A percentile compares a stretch with the other conserved stretches of the same genome.
These are phyloP conservation scores for Nitzschia sp. DNA, from an alignment of 108 stramenopile genomes.

Conservation along the genomic window DNA sequence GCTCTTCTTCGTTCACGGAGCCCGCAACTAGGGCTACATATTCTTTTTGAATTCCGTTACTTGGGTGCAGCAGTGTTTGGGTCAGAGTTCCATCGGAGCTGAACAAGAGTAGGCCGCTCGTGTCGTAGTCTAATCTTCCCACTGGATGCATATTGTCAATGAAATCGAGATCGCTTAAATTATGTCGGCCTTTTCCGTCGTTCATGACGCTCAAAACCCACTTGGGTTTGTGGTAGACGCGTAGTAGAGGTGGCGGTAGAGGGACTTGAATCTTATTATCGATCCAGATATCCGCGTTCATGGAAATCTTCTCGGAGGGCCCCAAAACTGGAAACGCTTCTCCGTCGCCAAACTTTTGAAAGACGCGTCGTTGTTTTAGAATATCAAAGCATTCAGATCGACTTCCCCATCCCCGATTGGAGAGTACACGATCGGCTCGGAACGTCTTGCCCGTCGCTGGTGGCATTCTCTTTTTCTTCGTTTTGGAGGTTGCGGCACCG, in stretches of 20 bases:
- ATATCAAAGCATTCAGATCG: conserved; percentile 71
- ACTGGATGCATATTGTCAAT: conserved; percentile 76
- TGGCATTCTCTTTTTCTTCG: neutral
- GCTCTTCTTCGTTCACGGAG: conserved; percentile 42
- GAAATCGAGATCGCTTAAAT: conserved; percentile 32
- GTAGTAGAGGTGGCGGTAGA: conserved; percentile 55
- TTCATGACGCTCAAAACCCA: conserved; percentile 78
- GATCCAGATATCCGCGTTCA: conserved; percentile 56
- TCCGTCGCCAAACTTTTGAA: conserved; percentile 26
- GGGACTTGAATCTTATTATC: conserved; percentile 64
- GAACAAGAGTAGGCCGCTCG: conserved; percentile 79
- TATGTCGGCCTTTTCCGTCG: conserved; percentile 55
- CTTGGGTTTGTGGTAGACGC: conserved; percentile 85
- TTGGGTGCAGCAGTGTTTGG: conserved; percentile 78
- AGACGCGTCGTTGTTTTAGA: conserved; percentile 64
- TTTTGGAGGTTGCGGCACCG: too few species aligned
- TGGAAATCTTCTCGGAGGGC: conserved; percentile 65
- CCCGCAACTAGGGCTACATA: conserved; percentile 79
- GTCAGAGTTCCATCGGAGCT: conserved; percentile 74
- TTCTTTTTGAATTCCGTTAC: conserved; percentile 71
- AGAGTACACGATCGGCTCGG: conserved; percentile 78
- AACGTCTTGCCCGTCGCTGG: conserved; percentile 6
- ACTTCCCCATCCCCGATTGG: conserved; percentile 70
- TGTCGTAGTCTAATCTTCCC: conserved; percentile 86
- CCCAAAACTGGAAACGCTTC: conserved; percentile 35